A percentile compares a stretch with the other conserved stretches of the same genome.
Conservation (phyloP, 1,284 basidiomycete genomes). For the Ustilago cynodontis region DNA sequence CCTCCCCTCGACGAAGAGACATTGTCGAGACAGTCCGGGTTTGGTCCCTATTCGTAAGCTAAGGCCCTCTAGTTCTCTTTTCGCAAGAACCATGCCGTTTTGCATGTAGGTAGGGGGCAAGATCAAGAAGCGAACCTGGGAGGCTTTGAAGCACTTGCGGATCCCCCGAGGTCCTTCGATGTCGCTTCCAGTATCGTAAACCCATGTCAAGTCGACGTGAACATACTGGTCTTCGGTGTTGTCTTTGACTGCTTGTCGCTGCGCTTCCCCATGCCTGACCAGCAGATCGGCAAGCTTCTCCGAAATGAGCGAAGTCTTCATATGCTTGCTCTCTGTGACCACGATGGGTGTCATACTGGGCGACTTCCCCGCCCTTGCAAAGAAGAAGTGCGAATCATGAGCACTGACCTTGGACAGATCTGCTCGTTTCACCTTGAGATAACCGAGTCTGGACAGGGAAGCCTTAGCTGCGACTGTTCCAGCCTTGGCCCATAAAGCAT, state of each 20-base stretch:
- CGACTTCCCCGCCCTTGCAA: constrained; percentile 14
- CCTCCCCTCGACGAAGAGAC: neutral
- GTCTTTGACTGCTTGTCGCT: neutral
- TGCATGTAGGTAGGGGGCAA: constrained; percentile 1
- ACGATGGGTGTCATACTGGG: constrained; percentile 1
- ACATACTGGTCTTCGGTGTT: neutral
- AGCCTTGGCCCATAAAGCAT: neutral
- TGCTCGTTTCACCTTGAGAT: neutral
- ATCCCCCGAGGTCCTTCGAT: neutral
- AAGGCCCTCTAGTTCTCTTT: neutral
- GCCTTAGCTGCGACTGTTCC: neutral
- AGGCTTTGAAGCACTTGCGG: neutral
- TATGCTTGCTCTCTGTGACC: constrained; percentile 9
- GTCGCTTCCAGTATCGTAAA: neutral
- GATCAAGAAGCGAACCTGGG: constrained; percentile 9
- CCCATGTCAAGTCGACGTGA: constrained; percentile 11
- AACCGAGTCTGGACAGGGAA: neutral
- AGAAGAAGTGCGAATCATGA: constrained; percentile 7
- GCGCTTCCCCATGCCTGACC: neutral
- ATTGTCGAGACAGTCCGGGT: neutral
- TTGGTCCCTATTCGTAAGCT: neutral
- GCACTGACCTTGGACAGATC: neutral
- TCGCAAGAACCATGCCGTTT: constrained; percentile 11
- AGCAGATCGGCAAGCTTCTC: constrained; percentile 6
- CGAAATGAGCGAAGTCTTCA: constrained; percentile 18